Evolutionary conservation across 208 protist genomes (phyloP), one percentile per base, ranked within the genome.

Genomic region (Herpetomonas tarakana): DNA sequence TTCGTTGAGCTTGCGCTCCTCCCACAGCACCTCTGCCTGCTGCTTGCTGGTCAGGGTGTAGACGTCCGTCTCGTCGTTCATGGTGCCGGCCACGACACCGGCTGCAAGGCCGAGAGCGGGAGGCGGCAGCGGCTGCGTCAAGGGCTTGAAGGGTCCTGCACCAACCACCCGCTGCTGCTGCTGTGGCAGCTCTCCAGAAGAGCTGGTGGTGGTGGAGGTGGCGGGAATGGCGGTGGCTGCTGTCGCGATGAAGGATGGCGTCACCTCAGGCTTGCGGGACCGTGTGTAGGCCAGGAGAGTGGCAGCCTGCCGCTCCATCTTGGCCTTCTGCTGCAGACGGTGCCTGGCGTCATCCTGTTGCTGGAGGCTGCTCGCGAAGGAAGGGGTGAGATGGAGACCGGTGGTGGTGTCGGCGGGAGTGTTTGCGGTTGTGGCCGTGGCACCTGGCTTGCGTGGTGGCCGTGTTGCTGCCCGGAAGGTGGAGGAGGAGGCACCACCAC

Each of bases 81-180:
- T 57, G 50, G 46, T 29, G 50, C 52, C 35, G 24, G 38, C 7
- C 18, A 52, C 35, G 2, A 24, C 39, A 28, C 62, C 62, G 16
- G 52, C 62, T 3, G 62, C 62, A 11, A 59, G 21, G 19, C 62
- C 62, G 19, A 68, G 53, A 3, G 28, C 26, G 1, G 62, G 62
- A 3, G 52, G 50, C 25, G 53, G 52, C 45, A 68, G 24, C 47
- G 52, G 28, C 14, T 35, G 50, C 51, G 44, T 61, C 31, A 30
- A 4, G 21, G 39, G 29, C 19, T 35, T 14, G 52, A 12, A n/a
- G 6, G 28, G 22, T 19, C 19, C 44, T 22, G 44, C 9, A 18
- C 11, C 44, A 4, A 49, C 9, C 19, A 4, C 24, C 44, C 18
- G 22, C 4, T 22, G 28, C 11, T 6, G 56, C 24, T 22, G 56